These are phyloP conservation scores for Microcyclosporella mali DNA, from an alignment of 2,329 filamentous ascomycete species.

Conservation along the genomic window DNA sequence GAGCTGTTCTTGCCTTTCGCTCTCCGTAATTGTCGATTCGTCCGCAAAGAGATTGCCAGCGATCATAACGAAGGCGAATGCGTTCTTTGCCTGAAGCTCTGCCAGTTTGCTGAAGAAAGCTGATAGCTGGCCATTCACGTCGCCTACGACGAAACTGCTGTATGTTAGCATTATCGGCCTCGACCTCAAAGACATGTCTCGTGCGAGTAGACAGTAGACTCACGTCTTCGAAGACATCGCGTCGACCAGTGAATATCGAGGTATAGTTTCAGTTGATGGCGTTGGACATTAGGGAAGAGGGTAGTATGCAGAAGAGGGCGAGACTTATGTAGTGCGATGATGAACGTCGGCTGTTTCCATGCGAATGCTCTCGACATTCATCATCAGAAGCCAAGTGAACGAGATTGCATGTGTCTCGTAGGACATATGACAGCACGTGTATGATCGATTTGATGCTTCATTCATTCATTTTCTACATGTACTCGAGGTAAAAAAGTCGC, in stretches of 20 bases:
- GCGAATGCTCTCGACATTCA: no score
- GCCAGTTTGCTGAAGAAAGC: constrained; percentile 71
- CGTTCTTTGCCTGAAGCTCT: constrained; percentile 76
- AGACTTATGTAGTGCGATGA: no score
- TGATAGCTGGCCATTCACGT: constrained; percentile 71
- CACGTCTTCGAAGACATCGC: neutral
- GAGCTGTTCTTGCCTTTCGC: constrained; percentile 38
- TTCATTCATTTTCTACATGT: no score
- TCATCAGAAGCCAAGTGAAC: no score
- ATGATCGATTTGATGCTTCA: no score
- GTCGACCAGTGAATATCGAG: neutral
- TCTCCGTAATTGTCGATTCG: constrained; percentile 37
- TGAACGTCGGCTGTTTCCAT: no score
- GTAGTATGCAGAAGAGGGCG: no score
- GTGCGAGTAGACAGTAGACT: neutral
- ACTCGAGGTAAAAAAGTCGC: no score
- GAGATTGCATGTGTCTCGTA: no score
- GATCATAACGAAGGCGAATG: constrained; percentile 78
- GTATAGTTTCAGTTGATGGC: neutral
- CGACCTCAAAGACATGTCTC: constrained; percentile 1
- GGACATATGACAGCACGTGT: no score
- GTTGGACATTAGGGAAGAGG: neutral
- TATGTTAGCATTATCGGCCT: neutral
- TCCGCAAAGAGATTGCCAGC: constrained; percentile 74
- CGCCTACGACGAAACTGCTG: constrained; percentile 70